A percentile compares a stretch with the other conserved stretches of the same genome.
phyloP scores from a whole-genome alignment of 148 eudicot species.

The Rhododendron ovatum region DNA sequence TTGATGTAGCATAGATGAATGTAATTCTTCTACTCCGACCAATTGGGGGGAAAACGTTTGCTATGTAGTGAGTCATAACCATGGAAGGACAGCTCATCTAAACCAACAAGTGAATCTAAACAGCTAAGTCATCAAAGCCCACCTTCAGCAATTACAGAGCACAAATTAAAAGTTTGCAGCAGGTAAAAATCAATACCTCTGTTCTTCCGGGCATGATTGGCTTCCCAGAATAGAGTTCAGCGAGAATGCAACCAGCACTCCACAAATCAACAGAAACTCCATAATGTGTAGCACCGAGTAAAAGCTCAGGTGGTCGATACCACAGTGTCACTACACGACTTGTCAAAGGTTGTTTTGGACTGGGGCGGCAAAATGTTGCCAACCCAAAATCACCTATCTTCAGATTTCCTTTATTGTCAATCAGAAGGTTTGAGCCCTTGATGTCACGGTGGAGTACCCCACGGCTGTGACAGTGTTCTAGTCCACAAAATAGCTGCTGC shows the following conservation, averaged over 20 bases:
- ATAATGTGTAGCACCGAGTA: conserved; percentile 62
- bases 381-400: conserved; percentile 69
- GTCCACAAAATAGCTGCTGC: conserved; percentile 58
- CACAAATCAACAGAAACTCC: conserved; percentile 60
- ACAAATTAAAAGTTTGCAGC: conserved; percentile 3
- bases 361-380: conserved; percentile 43
- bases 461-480: conserved; percentile 58
- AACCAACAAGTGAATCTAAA: background rate
- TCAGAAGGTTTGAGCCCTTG: conserved; percentile 56
- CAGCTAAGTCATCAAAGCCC: background rate
- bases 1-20: background rate
- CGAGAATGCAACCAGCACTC: conserved; percentile 73
- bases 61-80: background rate
- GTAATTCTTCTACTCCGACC: background rate
- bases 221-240: conserved; percentile 54
- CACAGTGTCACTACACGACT: conserved; percentile 70
- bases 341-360: conserved; percentile 50
- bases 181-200: conserved; percentile 35
- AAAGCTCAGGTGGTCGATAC: conserved; percentile 74
- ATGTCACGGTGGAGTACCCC: conserved; percentile 68
- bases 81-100: background rate
- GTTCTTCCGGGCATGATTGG: conserved; percentile 76
- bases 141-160: background rate
- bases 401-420: conserved; percentile 51
- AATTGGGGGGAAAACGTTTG: background rate